Evolutionary conservation across 305 asterid species (phyloP), one percentile per base, ranked within the genome.

Genomic region (Nicotiana rustica): DNA sequence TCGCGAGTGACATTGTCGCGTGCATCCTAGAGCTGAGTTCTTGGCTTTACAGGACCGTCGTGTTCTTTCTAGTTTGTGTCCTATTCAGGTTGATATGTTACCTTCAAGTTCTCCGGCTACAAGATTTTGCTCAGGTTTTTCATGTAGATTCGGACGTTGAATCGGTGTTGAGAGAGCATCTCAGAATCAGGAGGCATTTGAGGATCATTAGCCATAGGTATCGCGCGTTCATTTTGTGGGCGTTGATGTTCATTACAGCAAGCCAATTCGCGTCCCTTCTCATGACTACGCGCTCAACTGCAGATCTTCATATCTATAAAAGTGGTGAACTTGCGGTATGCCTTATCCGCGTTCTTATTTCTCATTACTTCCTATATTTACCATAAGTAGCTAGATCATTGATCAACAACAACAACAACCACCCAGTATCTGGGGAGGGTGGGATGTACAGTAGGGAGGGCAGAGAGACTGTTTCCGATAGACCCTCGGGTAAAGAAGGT

Each of bases 181-280:
- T 95, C 56, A 90, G 99, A 52, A 92, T 95, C 81, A 87, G 98
- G 84, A 91, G 96, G 83, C 97, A 95, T 61, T 87, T 95, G n/a
- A 80, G 91, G 88, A 90, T 94, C 65, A 95, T 93, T 83, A 95
- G 98, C 89, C 99, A 95, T 80, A 88, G 99, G 85, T 94, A 90
- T 71, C 87, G 99, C 17, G 83, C 55, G 0, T 95, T 95, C 85
- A 94, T 95, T 76, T 77, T 93, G 60, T 91, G 87, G 85, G 90
- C 97, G 0, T 81, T 95, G 87, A 56, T 92, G 21, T 25, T 90
- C 84, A 87, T 95, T 87, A 93, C 99, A 2, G 97, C 88, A 0
- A 94, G 98, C 83, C 99, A 94, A 81, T 90, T 95, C 25, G 90
- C 97, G 13, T 92, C 98, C 68, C 94, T 95, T 82, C 95, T 95